Percentiles rank a stretch among this genome's conserved stretches.
Evolutionary conservation across 2,329 filamentous ascomycete species (phyloP).

Genomic region (Trichoderma sp.): DNA sequence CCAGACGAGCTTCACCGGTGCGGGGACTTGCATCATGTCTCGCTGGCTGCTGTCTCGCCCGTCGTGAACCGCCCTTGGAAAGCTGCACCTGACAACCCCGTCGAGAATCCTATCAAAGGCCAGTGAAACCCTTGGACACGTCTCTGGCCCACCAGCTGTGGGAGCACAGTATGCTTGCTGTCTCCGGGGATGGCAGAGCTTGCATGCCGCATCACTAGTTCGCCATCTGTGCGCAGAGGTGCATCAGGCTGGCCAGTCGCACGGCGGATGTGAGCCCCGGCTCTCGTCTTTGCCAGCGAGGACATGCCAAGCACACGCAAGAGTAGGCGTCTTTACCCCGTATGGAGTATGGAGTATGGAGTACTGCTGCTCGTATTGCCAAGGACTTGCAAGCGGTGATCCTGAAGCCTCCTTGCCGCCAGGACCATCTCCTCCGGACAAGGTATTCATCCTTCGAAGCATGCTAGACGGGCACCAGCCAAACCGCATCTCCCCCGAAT

Average conservation of each 20-base stretch:
- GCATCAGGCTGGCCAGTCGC: background rate
- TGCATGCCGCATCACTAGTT: background rate
- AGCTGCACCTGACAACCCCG: background rate
- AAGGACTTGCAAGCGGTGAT: background rate
- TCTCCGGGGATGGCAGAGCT: background rate
- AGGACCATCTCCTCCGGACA: background rate
- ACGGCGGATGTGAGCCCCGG: background rate
- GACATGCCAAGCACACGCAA: background rate
- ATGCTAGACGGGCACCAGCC: background rate
- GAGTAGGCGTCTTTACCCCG: background rate
- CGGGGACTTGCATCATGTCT: slow-evolving; percentile 7
- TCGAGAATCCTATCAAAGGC: background rate
- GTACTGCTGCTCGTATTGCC: no score
- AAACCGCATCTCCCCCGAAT: background rate
- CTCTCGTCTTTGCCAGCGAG: background rate
- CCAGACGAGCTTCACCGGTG: slow-evolving; percentile 6
- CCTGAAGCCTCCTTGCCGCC: background rate
- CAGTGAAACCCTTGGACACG: background rate
- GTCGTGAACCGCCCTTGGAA: background rate
- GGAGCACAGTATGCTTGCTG: background rate
- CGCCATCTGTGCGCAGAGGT: background rate
- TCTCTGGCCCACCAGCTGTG: background rate
- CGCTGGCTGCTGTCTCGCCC: background rate
- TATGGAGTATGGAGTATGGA: no score
- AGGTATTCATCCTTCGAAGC: background rate